Evolutionary conservation across 352 stramenopile species (phyloP), one percentile per base, ranked within the genome.

Genomic region (Phytopythium helicoides): DNA sequence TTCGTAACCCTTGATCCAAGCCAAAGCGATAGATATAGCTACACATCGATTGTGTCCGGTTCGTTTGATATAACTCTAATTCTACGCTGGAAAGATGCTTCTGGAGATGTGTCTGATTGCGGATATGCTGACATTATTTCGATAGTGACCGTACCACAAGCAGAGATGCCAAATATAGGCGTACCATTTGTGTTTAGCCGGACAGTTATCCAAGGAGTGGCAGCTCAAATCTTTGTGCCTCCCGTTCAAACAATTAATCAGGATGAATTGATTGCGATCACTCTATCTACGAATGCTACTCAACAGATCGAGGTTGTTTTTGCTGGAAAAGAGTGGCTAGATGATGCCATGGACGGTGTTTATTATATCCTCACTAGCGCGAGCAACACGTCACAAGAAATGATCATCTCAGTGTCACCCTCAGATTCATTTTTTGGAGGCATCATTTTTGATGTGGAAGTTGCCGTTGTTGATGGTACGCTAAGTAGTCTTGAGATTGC

Each of bases 361-460:
- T 16, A 62, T 26, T 53, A 49, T 47, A 31, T 58, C 3, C 15
- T 65, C 19, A 48, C 61, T 2, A 34, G 64, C 31, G 16, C 19
- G n/a, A 47, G 21, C 40, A 25, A 39, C 21, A 50, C 48, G n/a
- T 38, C 41, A 50, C n/a, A 35, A 54, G 47, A 54, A 10, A 21
- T 73, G 39, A 31, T 45, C 28, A 28, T 77, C 16, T 50, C 34
- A 6, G 38, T 71, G 11, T 60, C 38, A 5, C 66, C 69, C 3
- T 41, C 33, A 6, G 45, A 19, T 10, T 39, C 16, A 9, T 76
- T 76, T 37, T 28, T 51, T 19, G 69, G 69, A 6, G 33, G 18
- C 14, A 14, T 71, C n/a, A 36, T 25, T 8, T 65, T 76, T 42
- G 23, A 52, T 7, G 31, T 76, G 34, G 52, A 46, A 12, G 54